Evolutionary conservation across 2,329 filamentous ascomycete genomes (phyloP).

Genomic region (Colletotrichum sansevieriae): DNA sequence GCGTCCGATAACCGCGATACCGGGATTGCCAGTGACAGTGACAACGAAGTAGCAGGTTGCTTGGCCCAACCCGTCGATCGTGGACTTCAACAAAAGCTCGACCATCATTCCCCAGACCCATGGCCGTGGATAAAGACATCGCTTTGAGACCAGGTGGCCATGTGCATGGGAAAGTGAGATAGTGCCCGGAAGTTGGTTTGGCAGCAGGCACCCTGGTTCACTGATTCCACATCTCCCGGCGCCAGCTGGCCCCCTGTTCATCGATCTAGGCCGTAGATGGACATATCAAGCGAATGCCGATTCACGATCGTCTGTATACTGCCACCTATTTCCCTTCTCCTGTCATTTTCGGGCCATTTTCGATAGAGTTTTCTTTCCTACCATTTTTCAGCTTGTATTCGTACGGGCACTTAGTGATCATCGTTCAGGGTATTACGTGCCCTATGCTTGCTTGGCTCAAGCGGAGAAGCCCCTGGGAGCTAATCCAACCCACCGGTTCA

Average conservation of each 20-base stretch:
- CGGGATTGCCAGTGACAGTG: not conserved
- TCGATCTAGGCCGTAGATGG: slow-evolving; percentile 24
- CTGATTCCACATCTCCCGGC: not conserved
- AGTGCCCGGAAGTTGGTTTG: not conserved
- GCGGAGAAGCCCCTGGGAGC: not conserved
- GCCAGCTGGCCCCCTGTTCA: not conserved
- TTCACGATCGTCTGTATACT: slow-evolving; percentile 1
- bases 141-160: not conserved
- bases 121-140: too few species aligned
- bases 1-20: not conserved
- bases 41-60: not conserved
- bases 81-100: too few species aligned
- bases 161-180: too few species aligned
- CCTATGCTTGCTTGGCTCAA: not conserved
- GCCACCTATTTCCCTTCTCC: not conserved
- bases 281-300: slow-evolving; percentile 27
- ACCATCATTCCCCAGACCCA: too few species aligned
- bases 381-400: slow-evolving; percentile 1
- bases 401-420: not conserved
- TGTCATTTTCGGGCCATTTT: not conserved
- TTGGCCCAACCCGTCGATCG: too few species aligned
- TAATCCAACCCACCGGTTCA: slow-evolving; percentile 17
- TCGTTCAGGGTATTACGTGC: slow-evolving; percentile 11
- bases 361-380: not conserved
- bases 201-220: not conserved